These are phyloP conservation scores for Chrysosporium queenslandicum DNA, from an alignment of 2,329 filamentous ascomycete species.

Conservation along the genomic window DNA sequence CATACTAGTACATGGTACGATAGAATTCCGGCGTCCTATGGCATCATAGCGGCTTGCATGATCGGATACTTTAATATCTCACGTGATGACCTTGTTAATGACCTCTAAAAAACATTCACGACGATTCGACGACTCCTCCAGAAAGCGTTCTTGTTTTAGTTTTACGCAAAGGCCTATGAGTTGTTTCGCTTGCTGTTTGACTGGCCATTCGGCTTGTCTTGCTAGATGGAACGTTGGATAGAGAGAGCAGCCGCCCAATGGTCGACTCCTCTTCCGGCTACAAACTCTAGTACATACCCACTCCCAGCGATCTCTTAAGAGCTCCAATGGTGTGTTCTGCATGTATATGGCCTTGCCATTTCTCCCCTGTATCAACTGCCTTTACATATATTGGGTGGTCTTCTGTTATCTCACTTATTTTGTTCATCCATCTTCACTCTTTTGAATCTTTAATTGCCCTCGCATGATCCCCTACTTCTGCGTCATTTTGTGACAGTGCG, in stretches of 20 bases:
- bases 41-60: constrained; percentile 2
- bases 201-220: background rate
- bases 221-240: background rate
- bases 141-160: constrained; percentile 4
- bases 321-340: background rate
- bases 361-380: constrained; percentile 1
- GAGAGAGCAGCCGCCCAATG: background rate
- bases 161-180: background rate
- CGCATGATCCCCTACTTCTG: background rate
- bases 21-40: constrained; percentile 10
- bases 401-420: background rate
- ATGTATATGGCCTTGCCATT: constrained; percentile 5
- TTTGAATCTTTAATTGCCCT: background rate
- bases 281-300: background rate
- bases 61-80: constrained; percentile 7
- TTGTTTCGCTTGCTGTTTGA: background rate
- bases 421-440: background rate
- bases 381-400: constrained; percentile 4
- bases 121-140: constrained; percentile 5
- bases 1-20: constrained; percentile 9
- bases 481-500: background rate
- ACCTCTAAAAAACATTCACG: constrained; percentile 5
- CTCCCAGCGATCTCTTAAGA: background rate
- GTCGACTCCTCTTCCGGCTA: background rate
- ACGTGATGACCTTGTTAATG: constrained; percentile 10